Evolutionary conservation across 495 filamentous ascomycete species (phyloP).

Genomic region (Xylona heveae): DNA sequence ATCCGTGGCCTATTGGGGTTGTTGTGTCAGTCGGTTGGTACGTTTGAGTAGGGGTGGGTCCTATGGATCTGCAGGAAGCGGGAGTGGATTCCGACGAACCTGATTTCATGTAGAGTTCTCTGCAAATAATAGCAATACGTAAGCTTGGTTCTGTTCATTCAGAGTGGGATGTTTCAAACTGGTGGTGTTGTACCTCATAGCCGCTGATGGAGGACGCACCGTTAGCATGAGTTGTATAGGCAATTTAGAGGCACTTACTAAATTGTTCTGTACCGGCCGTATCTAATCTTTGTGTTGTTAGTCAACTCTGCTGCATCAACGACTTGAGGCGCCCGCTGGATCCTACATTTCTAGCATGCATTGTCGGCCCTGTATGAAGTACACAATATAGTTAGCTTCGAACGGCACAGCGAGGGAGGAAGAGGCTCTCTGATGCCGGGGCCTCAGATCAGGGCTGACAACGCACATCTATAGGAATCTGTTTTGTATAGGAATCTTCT

Average conservation of each 20-base stretch:
- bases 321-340: background rate
- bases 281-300: slow-evolving; percentile 41
- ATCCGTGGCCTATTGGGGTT: slow-evolving; percentile 53
- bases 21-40: too few species aligned
- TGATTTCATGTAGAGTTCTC: slow-evolving; percentile 90
- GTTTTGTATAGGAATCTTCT: slow-evolving; percentile 92
- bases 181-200: slow-evolving; percentile 37
- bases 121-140: too few species aligned
- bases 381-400: background rate
- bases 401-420: too few species aligned
- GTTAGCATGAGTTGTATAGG: background rate
- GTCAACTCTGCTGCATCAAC: slow-evolving; percentile 1
- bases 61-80: background rate
- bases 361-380: slow-evolving; percentile 54
- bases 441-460: slow-evolving; percentile 6
- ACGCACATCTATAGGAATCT: slow-evolving; percentile 80
- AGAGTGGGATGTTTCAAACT: slow-evolving; percentile 2
- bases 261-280: slow-evolving; percentile 98
- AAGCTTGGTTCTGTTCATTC: too few species aligned
- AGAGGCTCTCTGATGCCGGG: too few species aligned
- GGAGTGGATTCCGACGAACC: slow-evolving; percentile 10
- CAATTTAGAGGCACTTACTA: slow-evolving; percentile 34
- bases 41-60: background rate
- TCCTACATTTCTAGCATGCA: slow-evolving; percentile 88
- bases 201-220: slow-evolving; percentile 20